These are phyloP conservation scores for Pistacia vera DNA, from an alignment of 345 rosid species.

Conservation along the genomic window DNA sequence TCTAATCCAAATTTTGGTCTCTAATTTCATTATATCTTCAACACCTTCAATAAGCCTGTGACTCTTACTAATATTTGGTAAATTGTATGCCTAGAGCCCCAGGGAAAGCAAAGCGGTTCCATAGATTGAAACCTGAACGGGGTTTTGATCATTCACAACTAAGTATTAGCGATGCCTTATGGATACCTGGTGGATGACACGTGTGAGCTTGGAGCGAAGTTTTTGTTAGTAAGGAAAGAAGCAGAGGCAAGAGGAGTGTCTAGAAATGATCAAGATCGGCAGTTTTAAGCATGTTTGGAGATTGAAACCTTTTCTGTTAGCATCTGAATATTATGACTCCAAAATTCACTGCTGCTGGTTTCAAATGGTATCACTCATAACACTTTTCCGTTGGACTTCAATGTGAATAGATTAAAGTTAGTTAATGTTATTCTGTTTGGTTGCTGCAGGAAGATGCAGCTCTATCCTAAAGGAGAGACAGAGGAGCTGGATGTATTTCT, in stretches of 20 bases:
- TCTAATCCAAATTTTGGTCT: no score
- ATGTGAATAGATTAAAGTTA: neutral
- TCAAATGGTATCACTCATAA: slow-evolving; percentile 34
- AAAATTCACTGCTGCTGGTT: slow-evolving; percentile 29
- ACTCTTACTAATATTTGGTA: no score
- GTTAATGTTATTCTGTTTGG: neutral
- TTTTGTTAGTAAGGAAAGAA: slow-evolving; percentile 37
- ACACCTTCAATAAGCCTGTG: no score
- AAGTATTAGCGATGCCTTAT: slow-evolving; percentile 27
- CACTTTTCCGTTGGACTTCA: neutral
- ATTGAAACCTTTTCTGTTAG: slow-evolving; percentile 34
- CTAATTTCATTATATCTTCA: neutral
- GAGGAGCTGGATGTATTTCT: slow-evolving; percentile 34
- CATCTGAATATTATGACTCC: slow-evolving; percentile 20
- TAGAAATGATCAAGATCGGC: slow-evolving; percentile 29
- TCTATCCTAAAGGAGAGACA: slow-evolving; percentile 38
- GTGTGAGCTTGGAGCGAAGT: slow-evolving; percentile 51
- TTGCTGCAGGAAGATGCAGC: slow-evolving; percentile 39
- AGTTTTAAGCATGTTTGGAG: slow-evolving; percentile 35
- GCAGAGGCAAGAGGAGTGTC: slow-evolving; percentile 35
- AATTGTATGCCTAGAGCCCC: slow-evolving; percentile 27
- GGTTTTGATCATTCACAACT: slow-evolving; percentile 43
- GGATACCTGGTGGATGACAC: slow-evolving; percentile 44
- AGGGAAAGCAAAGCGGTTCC: slow-evolving; percentile 40
- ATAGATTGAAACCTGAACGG: slow-evolving; percentile 34